These are phyloP conservation scores for Ceratocystis cubensis DNA, from an alignment of 2,329 filamentous ascomycete species.

Conservation along the genomic window DNA sequence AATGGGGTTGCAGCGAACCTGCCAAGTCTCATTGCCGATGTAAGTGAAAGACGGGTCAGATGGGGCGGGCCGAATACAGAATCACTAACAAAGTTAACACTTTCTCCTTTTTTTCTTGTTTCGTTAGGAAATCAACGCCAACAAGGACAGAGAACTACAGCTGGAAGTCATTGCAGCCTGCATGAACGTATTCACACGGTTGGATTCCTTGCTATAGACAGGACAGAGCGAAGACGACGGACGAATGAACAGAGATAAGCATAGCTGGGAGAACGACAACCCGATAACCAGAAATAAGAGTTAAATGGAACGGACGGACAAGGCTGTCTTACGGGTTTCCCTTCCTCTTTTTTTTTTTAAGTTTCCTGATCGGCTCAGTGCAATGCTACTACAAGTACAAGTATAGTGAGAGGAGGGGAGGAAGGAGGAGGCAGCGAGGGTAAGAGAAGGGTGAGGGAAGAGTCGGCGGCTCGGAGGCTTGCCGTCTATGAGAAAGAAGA, in stretches of 20 bases:
- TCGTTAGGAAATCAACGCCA: conserved; percentile 59
- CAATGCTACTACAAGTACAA: no score
- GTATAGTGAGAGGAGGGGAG: background rate
- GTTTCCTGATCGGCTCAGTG: no score
- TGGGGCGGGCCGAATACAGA: background rate
- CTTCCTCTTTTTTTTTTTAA: no score
- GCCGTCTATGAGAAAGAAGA: background rate
- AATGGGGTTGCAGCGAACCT: conserved; percentile 86
- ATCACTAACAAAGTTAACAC: background rate
- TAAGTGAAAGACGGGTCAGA: conserved; percentile 27
- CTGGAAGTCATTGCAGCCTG: conserved; percentile 95
- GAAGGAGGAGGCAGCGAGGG: background rate
- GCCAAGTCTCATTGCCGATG: conserved; percentile 70
- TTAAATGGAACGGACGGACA: background rate
- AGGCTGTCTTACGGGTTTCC: background rate
- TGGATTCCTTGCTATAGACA: conserved; percentile 79
- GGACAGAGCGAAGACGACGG: background rate
- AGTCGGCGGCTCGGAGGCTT: no score
- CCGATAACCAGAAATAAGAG: conserved; percentile 11
- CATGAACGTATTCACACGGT: conserved; percentile 89
- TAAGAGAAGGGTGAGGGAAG: background rate
- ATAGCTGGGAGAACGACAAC: background rate
- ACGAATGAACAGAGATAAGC: background rate
- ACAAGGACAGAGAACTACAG: conserved; percentile 89
- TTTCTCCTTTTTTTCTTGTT: background rate